Conservation (phyloP, 1,139 yeast genomes). For the Candida sanyaensis region DNA sequence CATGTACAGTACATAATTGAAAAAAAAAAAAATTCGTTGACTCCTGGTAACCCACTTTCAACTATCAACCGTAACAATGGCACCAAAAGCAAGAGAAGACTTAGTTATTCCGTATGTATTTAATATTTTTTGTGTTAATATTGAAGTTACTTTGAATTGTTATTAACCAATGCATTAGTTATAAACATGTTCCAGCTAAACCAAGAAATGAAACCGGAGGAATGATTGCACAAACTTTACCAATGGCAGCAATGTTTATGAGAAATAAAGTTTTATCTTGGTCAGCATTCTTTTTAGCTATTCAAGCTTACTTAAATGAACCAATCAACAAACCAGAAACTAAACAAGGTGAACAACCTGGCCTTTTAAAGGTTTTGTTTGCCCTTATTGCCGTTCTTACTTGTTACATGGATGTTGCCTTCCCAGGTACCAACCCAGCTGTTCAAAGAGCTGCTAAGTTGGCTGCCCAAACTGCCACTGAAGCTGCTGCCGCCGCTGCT, state of each 20-base stretch:
- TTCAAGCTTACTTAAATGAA: slow-evolving; percentile 52
- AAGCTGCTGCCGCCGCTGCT: slow-evolving; percentile 21
- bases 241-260: slow-evolving; percentile 68
- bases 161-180: slow-evolving; percentile 25
- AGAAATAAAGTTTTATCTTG: slow-evolving; percentile 57
- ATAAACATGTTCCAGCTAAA: slow-evolving; percentile 51
- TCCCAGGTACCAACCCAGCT: slow-evolving; percentile 38
- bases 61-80: slow-evolving; percentile 18
- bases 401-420: slow-evolving; percentile 54
- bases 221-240: slow-evolving; percentile 58
- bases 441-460: slow-evolving; percentile 22
- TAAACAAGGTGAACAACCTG: slow-evolving; percentile 35
- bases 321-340: slow-evolving; percentile 40
- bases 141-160: background rate
- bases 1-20: background rate
- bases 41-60: background rate
- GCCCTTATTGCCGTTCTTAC: slow-evolving; percentile 48
- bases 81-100: slow-evolving; percentile 37
- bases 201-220: slow-evolving; percentile 45
- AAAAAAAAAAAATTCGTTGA: background rate
- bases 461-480: slow-evolving; percentile 22
- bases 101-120: slow-evolving; percentile 41
- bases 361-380: slow-evolving; percentile 46
- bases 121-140: background rate
- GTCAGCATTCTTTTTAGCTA: slow-evolving; percentile 54